Evolutionary conservation across 2,329 filamentous ascomycete species (phyloP), one percentile per base, ranked within the genome.

Genomic region (Cladosporium sp.): DNA sequence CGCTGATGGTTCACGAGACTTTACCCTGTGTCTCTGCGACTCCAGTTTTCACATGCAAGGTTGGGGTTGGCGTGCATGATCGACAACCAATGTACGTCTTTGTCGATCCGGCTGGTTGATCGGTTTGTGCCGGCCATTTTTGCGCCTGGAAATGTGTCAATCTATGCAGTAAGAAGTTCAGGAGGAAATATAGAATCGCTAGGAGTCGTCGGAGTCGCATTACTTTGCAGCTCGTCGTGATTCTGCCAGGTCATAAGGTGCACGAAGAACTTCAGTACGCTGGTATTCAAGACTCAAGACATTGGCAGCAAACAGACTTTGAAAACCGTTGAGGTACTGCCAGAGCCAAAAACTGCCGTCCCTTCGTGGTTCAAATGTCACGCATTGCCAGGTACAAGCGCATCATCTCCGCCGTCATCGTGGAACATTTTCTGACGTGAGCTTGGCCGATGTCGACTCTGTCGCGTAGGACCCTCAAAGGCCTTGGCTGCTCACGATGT

Each of bases 41-140:
- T 58, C 55, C 55, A 58, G 55, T 38, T 58, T 58, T 41, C n/a
- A 1, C 24, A 41, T 41, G 55, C 55, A 58, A 34, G 55, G 55
- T 34, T 41, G 34, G 55, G 10, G n/a, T 18, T 58, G 55, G 55
- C 58, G 18, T 49, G 38, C 44, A 52, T 59, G 57, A 59, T 59
- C 57, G 59, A 51, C 59, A 52, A 26, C 8, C 26, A n/a, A 15
- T 21, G 15, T 10, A 44, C 41, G 34, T 54, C 8, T 10, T 30
- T 55, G 52, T 34, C 52, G 60, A 64, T 64, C 60, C 60, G 60
- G 51, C 0, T 38, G 18, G 41, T 38, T 7, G 4, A 36, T 34
- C 49, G 38, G 60, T 10, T 21, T 44, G 34, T 18, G 51, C 28
- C 30, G 18, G 41, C 28, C 28, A 24, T 24, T 24, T 24, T 24